Evolutionary conservation across 306 rosid genomes (phyloP), one percentile per base, ranked within the genome.

Genomic region (Citrullus mucosospermus): DNA sequence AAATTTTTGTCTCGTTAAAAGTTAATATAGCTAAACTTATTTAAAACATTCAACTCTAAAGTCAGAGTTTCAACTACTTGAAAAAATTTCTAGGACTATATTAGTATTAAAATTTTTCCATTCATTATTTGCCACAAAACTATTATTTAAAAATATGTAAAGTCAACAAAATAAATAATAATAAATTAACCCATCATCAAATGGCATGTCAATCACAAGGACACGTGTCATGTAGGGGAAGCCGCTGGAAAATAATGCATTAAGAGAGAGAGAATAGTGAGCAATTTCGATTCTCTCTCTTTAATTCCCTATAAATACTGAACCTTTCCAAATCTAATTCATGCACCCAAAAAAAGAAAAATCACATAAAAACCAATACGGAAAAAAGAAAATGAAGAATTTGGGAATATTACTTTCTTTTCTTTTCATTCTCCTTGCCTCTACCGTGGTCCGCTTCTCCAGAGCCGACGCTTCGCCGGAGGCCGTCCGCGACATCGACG

Each of bases 401-500:
- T 70, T 44, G 34, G n/a, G 16, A 48, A 48, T 16, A 28, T 25
- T 71, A 22, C 22, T 71, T 4, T 75, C 9, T 20, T 57, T 71
- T 48, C 22, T 71, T 11, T 13, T n/a, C 13, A 1, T 85, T 57
- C 65, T 81, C 60, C 71, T 82, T 36, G 63, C 48, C 16, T 32
- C 84, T 0, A 43, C 73, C 36, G 22, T 25, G 36, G 6, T 51
- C 12, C 79, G 75, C 34, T 22, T 55, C 1, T 76, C 75, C 12
- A 81, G 15, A 67, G 83, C 84, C 22, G 82, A 55, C 17, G 86
- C 86, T 20, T 65, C 78, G 36, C 85, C 86, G 5, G 86, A 80
- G 4, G 79, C 92, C 39, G 92, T 89, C 41, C 78, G 74, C 50
- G 92, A 86, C 82, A 78, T 63, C 32, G 25, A 61, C 36, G 87